These are phyloP conservation scores for Torulaspora maleeae DNA, from an alignment of 805 yeast genomes.

Conservation along the genomic window DNA sequence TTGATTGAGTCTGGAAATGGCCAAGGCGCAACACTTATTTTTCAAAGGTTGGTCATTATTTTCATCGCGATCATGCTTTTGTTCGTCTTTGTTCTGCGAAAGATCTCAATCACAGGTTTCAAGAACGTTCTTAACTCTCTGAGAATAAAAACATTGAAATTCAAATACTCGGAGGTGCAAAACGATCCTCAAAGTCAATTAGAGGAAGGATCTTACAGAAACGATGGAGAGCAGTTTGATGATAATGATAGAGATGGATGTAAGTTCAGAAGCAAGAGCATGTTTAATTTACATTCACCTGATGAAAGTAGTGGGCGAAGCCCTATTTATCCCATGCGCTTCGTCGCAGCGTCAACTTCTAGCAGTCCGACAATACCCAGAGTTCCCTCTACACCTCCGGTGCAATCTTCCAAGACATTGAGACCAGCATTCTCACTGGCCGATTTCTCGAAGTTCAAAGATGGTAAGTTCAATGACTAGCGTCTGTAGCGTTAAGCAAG, in stretches of 20 bases:
- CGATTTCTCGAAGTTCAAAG: constrained; percentile 31
- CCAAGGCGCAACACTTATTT: neutral
- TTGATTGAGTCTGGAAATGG: neutral
- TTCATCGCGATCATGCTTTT: constrained; percentile 1
- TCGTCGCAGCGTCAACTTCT: constrained; percentile 2
- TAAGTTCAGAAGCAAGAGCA: constrained; percentile 31
- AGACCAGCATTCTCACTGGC: constrained; percentile 28
- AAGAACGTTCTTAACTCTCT: constrained; percentile 4
- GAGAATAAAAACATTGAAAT: constrained; percentile 7
- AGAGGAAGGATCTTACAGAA: constrained; percentile 16
- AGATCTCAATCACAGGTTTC: neutral
- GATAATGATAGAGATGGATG: constrained; percentile 15
- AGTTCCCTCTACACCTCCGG: constrained; percentile 6
- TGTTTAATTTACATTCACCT: constrained; percentile 20
- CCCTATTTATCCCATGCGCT: constrained; percentile 12
- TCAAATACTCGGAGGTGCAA: constrained; percentile 11
- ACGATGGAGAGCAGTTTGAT: constrained; percentile 5
- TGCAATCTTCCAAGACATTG: constrained; percentile 11
- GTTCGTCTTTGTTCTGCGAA: constrained; percentile 1
- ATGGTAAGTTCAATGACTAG: constrained; percentile 15
- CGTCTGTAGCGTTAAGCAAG: neutral
- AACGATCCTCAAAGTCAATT: constrained; percentile 12
- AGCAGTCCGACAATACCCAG: constrained; percentile 4
- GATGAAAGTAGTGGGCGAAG: constrained; percentile 7
- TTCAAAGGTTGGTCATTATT: constrained; percentile 8